These are phyloP conservation scores for Aspergillus hiratsukae DNA, from an alignment of 2,329 filamentous ascomycete genomes.

Conservation along the genomic window DNA sequence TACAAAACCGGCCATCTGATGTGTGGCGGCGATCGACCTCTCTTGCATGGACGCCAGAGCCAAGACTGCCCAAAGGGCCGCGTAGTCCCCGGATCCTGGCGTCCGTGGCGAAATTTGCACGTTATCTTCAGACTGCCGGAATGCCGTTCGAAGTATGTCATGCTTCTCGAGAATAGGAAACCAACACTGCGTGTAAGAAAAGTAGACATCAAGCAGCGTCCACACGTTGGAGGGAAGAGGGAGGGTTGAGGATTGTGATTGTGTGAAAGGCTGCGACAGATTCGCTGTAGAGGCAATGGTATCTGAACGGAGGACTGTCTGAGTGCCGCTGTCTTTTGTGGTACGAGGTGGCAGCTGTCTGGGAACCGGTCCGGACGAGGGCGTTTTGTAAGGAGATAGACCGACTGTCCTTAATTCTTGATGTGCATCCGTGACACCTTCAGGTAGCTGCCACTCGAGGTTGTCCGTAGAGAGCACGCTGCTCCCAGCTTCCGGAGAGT, in stretches of 20 bases:
- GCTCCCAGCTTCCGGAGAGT: constrained; percentile 28
- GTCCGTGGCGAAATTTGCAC: constrained; percentile 20
- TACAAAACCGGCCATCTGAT: constrained; percentile 12
- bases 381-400: constrained; percentile 23
- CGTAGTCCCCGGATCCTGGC: constrained; percentile 44
- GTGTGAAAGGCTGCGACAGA: background rate
- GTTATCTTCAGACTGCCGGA: constrained; percentile 28
- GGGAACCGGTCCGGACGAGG: constrained; percentile 12
- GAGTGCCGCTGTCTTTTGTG: constrained; percentile 24
- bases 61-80: constrained; percentile 58
- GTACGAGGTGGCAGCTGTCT: constrained; percentile 9
- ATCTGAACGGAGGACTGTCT: constrained; percentile 14
- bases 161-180: constrained; percentile 68
- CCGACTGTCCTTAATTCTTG: constrained; percentile 17
- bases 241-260: constrained; percentile 27
- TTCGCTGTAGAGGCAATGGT: background rate
- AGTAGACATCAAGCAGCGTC: constrained; percentile 66
- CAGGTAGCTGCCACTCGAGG: constrained; percentile 32
- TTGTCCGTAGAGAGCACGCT: constrained; percentile 28
- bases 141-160: constrained; percentile 52
- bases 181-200: constrained; percentile 72
- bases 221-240: constrained; percentile 44
- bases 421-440: constrained; percentile 16
- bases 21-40: constrained; percentile 25
- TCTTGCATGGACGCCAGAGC: constrained; percentile 56